phyloP scores from a whole-genome alignment of 2,329 filamentous ascomycete species.

The Acephala macrosclerotiorum region DNA sequence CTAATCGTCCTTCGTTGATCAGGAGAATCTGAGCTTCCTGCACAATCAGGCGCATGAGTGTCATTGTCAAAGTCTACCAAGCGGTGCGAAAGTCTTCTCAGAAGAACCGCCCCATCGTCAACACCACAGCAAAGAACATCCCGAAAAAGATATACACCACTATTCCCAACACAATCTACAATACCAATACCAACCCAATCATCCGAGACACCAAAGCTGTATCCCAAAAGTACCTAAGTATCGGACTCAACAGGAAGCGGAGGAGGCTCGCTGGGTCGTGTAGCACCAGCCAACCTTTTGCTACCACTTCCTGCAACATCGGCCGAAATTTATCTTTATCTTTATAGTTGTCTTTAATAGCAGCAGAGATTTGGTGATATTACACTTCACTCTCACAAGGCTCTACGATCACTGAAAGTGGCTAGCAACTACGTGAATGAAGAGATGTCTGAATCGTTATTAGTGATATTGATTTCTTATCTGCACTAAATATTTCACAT shows the following conservation, averaged over 20 bases:
- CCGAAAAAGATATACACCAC: constrained; percentile 8
- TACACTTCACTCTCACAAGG: not conserved
- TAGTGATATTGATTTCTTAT: too few species aligned
- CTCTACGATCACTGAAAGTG: too few species aligned
- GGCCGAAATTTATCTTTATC: not conserved
- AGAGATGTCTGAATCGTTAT: too few species aligned
- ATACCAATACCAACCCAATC: not conserved
- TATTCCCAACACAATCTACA: constrained; percentile 7
- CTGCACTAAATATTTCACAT: too few species aligned
- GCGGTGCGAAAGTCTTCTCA: constrained; percentile 1
- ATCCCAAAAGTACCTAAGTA: not conserved
- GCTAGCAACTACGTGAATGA: too few species aligned
- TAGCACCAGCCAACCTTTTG: not conserved
- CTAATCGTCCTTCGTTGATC: not conserved
- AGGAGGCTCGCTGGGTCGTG: not conserved
- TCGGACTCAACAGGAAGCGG: not conserved
- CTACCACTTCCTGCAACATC: not conserved
- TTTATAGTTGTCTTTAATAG: constrained; percentile 13
- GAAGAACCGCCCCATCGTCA: not conserved
- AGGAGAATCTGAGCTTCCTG: not conserved
- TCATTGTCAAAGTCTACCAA: constrained; percentile 8
- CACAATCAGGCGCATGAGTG: constrained; percentile 4
- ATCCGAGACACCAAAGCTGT: not conserved
- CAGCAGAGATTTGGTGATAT: not conserved
- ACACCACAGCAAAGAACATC: not conserved